Percentiles rank a stretch among this genome's conserved stretches.
Conservation (phyloP, 805 yeast genomes). For the Schwanniomyces pseudopolymorphus region DNA sequence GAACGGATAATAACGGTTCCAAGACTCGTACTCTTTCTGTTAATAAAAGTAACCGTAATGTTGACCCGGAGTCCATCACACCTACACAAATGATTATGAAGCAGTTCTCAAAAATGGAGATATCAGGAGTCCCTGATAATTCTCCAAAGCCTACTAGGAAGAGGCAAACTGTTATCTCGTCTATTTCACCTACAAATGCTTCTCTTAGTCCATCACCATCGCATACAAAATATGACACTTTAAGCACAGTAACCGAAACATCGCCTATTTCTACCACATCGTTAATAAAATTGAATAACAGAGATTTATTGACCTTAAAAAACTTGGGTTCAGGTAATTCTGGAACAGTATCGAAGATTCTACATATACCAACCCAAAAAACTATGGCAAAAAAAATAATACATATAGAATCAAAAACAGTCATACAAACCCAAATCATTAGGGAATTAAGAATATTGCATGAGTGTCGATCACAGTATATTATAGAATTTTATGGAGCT, state of each 20-base stretch:
- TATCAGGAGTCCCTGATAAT: conserved; percentile 5
- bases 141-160: conserved; percentile 15
- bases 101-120: conserved; percentile 27
- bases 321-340: conserved; percentile 91
- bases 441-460: conserved; percentile 89
- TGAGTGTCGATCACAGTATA: conserved; percentile 80
- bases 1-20: background rate
- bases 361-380: conserved; percentile 85
- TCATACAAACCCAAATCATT: conserved; percentile 77
- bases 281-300: conserved; percentile 32
- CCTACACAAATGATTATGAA: conserved; percentile 22
- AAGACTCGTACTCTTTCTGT: conserved; percentile 1
- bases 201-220: conserved; percentile 17
- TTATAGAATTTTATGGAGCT: conserved; percentile 91
- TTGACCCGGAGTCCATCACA: conserved; percentile 23
- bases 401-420: conserved; percentile 77
- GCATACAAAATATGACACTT: conserved; percentile 3
- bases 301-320: conserved; percentile 72
- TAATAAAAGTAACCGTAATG: conserved; percentile 16
- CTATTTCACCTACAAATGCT: conserved; percentile 42
- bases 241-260: conserved; percentile 5
- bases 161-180: conserved; percentile 42
- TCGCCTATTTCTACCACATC: conserved; percentile 38
- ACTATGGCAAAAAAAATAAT: conserved; percentile 90
- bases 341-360: conserved; percentile 85